These are phyloP conservation scores for Arachnopeziza araneosa DNA, from an alignment of 2,329 filamentous ascomycete genomes.

Conservation along the genomic window DNA sequence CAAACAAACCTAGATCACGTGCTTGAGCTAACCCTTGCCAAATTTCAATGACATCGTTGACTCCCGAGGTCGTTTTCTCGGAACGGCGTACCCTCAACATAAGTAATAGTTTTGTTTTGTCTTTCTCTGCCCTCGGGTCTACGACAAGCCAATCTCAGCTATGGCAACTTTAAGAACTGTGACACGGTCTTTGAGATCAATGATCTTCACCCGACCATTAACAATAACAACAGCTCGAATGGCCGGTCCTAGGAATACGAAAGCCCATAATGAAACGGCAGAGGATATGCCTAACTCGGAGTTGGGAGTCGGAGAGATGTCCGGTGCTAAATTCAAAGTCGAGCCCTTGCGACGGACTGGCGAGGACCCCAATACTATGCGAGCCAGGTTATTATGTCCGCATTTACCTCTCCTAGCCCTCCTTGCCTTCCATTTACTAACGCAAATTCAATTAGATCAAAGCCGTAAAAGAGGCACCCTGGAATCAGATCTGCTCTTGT, in stretches of 20 bases:
- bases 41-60: background rate
- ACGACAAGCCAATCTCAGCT: background rate
- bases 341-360: conserved; percentile 82
- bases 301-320: conserved; percentile 77
- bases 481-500: conserved; percentile 92
- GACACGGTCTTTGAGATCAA: conserved; percentile 20
- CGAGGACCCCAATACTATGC: conserved; percentile 80
- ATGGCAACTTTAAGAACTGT: conserved; percentile 23
- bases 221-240: conserved; percentile 20
- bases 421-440: background rate
- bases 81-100: background rate
- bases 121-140: background rate
- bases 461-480: conserved; percentile 93
- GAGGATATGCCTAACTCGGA: conserved; percentile 47
- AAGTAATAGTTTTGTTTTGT: no score
- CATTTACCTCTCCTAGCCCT: conserved; percentile 3
- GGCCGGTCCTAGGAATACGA: conserved; percentile 25
- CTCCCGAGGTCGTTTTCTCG: background rate
- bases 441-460: conserved; percentile 61
- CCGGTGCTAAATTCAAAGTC: conserved; percentile 79
- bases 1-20: no score
- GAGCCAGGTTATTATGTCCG: conserved; percentile 71
- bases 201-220: conserved; percentile 18
- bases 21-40: background rate
- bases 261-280: conserved; percentile 51